These are phyloP conservation scores for Salisapilia sapeloensis DNA, from an alignment of 352 stramenopile genomes.

Conservation along the genomic window DNA sequence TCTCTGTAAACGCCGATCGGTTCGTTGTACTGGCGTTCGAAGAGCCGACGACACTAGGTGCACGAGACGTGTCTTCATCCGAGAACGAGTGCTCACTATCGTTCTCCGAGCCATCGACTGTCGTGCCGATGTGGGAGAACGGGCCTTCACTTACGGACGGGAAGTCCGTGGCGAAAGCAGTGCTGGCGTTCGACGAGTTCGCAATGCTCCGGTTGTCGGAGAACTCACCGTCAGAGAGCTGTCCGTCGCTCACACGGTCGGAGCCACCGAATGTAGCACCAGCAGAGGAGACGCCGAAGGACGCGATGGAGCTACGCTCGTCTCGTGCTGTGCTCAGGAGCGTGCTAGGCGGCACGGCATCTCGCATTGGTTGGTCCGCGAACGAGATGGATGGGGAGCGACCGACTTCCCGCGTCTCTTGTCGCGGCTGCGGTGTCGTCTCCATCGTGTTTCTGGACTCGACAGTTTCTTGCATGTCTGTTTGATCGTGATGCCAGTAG, in stretches of 20 bases:
- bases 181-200: slow-evolving; percentile 57
- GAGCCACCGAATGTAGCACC: slow-evolving; percentile 61
- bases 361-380: neutral
- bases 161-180: slow-evolving; percentile 57
- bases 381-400: neutral
- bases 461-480: no score
- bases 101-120: slow-evolving; percentile 38
- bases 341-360: neutral
- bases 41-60: slow-evolving; percentile 28
- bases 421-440: slow-evolving; percentile 2
- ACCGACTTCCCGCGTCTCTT: neutral
- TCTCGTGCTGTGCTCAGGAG: slow-evolving; percentile 1
- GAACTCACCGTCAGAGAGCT: slow-evolving; percentile 42
- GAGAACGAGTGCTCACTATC: slow-evolving; percentile 33
- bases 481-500: no score
- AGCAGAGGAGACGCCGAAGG: slow-evolving; percentile 55
- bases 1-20: no score
- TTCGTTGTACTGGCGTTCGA: slow-evolving; percentile 14
- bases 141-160: slow-evolving; percentile 56
- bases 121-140: slow-evolving; percentile 38
- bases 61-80: slow-evolving; percentile 39
- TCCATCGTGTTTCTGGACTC: slow-evolving; percentile 7
- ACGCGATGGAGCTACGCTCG: slow-evolving; percentile 29
- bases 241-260: slow-evolving; percentile 40
- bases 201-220: slow-evolving; percentile 60